phyloP scores from a whole-genome alignment of 331 rosid genomes.

The Dryas integrifolia region DNA sequence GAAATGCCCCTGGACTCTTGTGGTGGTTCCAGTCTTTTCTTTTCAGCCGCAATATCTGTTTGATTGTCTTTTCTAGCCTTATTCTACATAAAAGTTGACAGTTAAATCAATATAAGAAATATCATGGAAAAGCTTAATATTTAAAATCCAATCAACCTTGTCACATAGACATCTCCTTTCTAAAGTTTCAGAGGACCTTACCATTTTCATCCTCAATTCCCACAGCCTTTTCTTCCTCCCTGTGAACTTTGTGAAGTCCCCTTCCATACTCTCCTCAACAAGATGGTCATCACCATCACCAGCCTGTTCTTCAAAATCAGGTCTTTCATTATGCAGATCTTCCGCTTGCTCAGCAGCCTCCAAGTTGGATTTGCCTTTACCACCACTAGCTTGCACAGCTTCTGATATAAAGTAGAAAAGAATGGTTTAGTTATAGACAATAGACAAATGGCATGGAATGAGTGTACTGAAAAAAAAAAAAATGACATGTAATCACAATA shows the following conservation, averaged over 20 bases:
- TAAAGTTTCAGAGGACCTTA: slow-evolving; percentile 23
- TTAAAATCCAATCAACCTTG: background rate
- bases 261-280: slow-evolving; percentile 24
- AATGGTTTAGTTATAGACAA: background rate
- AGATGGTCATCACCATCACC: slow-evolving; percentile 22
- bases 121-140: background rate
- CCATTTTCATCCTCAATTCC: slow-evolving; percentile 89
- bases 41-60: slow-evolving; percentile 81
- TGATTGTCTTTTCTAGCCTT: slow-evolving; percentile 90
- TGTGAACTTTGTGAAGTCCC: slow-evolving; percentile 42
- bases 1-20: slow-evolving; percentile 87
- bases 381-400: slow-evolving; percentile 41
- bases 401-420: slow-evolving; percentile 33
- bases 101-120: background rate
- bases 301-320: slow-evolving; percentile 24
- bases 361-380: slow-evolving; percentile 31
- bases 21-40: slow-evolving; percentile 92
- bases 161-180: background rate
- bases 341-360: slow-evolving; percentile 42
- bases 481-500: too few relatives aligned
- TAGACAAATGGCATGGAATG: background rate
- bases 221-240: slow-evolving; percentile 75
- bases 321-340: slow-evolving; percentile 34
- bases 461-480: too few relatives aligned
- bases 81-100: slow-evolving; percentile 38